phyloP scores from a whole-genome alignment of 208 protist species.

The Trypanosomatidae sp. region DNA sequence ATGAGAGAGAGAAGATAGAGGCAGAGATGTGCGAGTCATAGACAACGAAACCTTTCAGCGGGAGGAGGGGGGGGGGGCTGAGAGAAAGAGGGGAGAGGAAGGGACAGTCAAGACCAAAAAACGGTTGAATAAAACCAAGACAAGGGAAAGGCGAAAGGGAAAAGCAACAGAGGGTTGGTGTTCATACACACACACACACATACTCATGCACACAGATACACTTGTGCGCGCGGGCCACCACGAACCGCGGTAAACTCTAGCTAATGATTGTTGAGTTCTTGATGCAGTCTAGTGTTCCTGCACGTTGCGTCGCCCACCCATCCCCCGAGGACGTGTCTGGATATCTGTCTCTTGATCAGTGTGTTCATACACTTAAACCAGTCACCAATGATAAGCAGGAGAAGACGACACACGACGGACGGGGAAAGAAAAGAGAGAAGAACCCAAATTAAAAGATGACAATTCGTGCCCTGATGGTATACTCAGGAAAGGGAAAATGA shows the following conservation, averaged over 20 bases:
- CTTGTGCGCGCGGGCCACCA: not conserved
- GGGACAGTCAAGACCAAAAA: not conserved
- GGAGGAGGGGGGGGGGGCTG: not conserved
- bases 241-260: not conserved
- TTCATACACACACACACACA: not conserved
- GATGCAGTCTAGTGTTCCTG: not conserved
- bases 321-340: not conserved
- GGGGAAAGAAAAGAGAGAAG: not conserved
- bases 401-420: not conserved
- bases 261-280: not conserved
- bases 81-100: not conserved
- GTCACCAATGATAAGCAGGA: too few relatives aligned
- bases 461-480: not conserved
- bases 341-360: not conserved
- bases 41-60: not conserved
- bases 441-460: not conserved
- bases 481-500: not conserved
- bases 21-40: not conserved
- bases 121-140: not conserved
- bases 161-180: not conserved
- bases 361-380: not conserved
- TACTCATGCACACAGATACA: not conserved
- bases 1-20: not conserved
- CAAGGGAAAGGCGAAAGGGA: not conserved
- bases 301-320: not conserved